Evolutionary conservation across 139 green algal species (phyloP).

Genomic region (Picocystis salinarum): DNA sequence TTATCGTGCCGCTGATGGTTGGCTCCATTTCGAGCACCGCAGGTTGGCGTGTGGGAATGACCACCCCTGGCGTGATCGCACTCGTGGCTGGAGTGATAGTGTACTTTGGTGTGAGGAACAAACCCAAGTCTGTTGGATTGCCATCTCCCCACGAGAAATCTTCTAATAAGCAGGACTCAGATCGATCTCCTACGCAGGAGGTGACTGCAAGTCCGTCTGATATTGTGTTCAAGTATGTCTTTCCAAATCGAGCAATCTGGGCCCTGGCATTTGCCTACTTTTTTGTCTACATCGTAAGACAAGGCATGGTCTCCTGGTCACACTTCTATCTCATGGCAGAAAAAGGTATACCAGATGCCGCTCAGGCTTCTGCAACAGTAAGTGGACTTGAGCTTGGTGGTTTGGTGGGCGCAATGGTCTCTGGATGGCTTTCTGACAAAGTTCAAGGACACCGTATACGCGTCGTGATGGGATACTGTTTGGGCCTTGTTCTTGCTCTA

Average conservation of each 20-base stretch:
- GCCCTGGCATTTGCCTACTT: background rate
- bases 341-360: background rate
- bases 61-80: background rate
- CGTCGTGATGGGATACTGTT: background rate
- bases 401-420: background rate
- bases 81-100: slow-evolving; percentile 1
- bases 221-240: slow-evolving; percentile 1
- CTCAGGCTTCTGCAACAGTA: background rate
- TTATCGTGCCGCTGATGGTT: background rate
- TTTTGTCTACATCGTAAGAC: background rate
- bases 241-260: background rate
- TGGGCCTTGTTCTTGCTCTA: background rate
- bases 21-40: background rate
- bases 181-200: too few relatives aligned
- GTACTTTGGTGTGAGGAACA: background rate
- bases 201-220: background rate
- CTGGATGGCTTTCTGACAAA: background rate
- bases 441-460: background rate
- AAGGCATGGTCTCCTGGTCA: slow-evolving; percentile 2
- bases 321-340: slow-evolving; percentile 3
- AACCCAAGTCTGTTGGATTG: background rate
- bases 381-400: slow-evolving; percentile 1
- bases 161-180: too few relatives aligned
- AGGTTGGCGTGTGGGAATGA: background rate
- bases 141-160: too few relatives aligned